Conservation (phyloP, 495 filamentous ascomycete genomes). For the Lophiostoma macrostomum region DNA sequence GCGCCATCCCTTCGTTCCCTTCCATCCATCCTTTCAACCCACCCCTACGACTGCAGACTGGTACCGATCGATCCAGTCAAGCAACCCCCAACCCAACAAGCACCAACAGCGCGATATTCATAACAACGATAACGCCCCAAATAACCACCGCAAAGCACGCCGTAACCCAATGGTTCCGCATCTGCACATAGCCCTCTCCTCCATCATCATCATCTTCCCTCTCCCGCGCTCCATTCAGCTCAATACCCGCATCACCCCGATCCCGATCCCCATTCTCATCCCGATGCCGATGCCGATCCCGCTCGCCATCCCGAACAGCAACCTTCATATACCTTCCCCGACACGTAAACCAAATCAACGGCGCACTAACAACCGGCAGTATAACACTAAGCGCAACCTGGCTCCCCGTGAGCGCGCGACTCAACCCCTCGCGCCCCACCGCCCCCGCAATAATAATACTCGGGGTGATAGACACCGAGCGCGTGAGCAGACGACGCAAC, state of each 20-base stretch:
- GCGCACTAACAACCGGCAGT: constrained; percentile 76
- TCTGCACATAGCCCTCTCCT: constrained; percentile 24
- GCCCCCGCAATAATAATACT: constrained; percentile 80
- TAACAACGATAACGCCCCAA: constrained; percentile 43
- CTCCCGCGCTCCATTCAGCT: not conserved
- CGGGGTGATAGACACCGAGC: constrained; percentile 72
- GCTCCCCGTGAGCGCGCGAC: constrained; percentile 68
- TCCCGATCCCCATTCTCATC: too few relatives aligned
- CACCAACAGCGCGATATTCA: constrained; percentile 43
- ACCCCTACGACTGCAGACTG: too few relatives aligned
- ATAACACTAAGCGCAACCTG: constrained; percentile 81
- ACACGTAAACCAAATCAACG: constrained; percentile 85
- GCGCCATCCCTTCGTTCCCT: too few relatives aligned
- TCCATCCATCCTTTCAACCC: too few relatives aligned
- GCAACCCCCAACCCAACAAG: constrained; percentile 32
- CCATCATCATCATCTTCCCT: not conserved
- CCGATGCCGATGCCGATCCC: too few relatives aligned
- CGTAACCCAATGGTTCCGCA: constrained; percentile 42
- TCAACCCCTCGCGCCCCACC: constrained; percentile 66
- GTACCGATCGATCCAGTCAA: not conserved
- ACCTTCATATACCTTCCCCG: constrained; percentile 80
- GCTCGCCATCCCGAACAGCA: constrained; percentile 13
- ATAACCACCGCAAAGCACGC: constrained; percentile 37
- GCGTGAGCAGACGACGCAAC: constrained; percentile 67
- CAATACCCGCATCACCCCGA: constrained; percentile 4